Evolutionary conservation across 805 yeast genomes (phyloP).

Genomic region (Sugiyamaella qingdaonensis): DNA sequence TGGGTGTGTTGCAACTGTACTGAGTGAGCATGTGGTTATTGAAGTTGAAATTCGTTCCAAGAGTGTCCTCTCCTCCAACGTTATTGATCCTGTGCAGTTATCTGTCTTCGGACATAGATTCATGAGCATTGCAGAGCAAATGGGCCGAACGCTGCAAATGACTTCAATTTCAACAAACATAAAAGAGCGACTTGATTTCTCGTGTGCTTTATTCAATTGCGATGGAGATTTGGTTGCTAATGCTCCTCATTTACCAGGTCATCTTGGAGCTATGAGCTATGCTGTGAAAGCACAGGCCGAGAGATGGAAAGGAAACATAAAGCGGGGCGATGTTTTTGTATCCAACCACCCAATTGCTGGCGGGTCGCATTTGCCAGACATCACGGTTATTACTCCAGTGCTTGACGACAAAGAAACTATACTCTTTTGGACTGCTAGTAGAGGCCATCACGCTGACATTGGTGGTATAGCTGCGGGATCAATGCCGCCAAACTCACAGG

Average conservation of each 20-base stretch:
- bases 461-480: constrained; percentile 92
- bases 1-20: constrained; percentile 47
- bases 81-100: constrained; percentile 63
- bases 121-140: constrained; percentile 87
- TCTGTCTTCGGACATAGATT: constrained; percentile 78
- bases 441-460: constrained; percentile 95
- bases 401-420: constrained; percentile 47
- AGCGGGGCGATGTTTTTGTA: constrained; percentile 68
- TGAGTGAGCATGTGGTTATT: constrained; percentile 48
- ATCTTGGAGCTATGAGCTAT: constrained; percentile 78
- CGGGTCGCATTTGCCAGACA: constrained; percentile 85
- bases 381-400: constrained; percentile 88
- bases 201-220: constrained; percentile 75
- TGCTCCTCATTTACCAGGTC: constrained; percentile 86
- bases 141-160: constrained; percentile 74
- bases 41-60: constrained; percentile 2
- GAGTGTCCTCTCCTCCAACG: background rate
- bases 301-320: constrained; percentile 57
- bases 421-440: constrained; percentile 68
- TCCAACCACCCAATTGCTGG: constrained; percentile 78
- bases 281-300: constrained; percentile 63
- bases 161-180: constrained; percentile 78
- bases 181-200: constrained; percentile 75
- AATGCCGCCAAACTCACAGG: constrained; percentile 87
- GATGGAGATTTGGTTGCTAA: constrained; percentile 74